Base-by-base conservation (phyloP, 768 basidiomycete species). In the Mycena indigotica region DNA sequence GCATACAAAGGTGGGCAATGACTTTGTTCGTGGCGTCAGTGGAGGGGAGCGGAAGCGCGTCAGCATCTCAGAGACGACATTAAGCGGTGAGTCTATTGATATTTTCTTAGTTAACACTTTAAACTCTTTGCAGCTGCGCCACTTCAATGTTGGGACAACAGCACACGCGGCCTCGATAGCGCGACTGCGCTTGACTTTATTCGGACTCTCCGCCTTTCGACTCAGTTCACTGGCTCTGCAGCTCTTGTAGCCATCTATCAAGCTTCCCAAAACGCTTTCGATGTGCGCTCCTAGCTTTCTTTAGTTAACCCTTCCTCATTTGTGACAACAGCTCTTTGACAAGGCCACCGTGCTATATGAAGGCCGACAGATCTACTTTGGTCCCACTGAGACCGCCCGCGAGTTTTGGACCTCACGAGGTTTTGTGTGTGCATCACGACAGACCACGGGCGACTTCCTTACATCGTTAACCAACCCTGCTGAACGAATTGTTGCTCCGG, bases 41-140 rank as follows among this genome's bases (percentile, higher is more conserved):
- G 84, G 84, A 6, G 84, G 84, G 5, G 82, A 85, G 72, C 70
- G 70, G 58, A 88, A 87, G 69, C 79, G 87, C 4, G 87, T 88
- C 2, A 79, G 80, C 4, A 84, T 88, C 53, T 75, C 79, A 4
- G 84, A 86, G 67, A 73, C 74, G 44, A 69, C 70, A 2, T 64
- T 83, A 53, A 73, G 79, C 3, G 73, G 74, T 25, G 73, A 76
- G 54, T 53, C 17, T 35, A 25, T 28, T 17, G 10, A 13, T 50
- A 3, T 8, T 3, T 13, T 6, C 40, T 19, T 44, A 17, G 17
- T 32, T 19, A 6, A 4, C 4, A 6, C 46, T 16, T 16, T n/a
- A 35, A 35, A 57, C 3, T 54, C 23, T 39, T 5, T 2, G 29
- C 58, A 57, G 61, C 52, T 50, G 55, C 17, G 32, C 71, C 75